Percentiles rank a stretch among this genome's conserved stretches.
These are phyloP conservation scores for Verticillium nubilum DNA, from an alignment of 2,329 filamentous ascomycete genomes.

Conservation along the genomic window DNA sequence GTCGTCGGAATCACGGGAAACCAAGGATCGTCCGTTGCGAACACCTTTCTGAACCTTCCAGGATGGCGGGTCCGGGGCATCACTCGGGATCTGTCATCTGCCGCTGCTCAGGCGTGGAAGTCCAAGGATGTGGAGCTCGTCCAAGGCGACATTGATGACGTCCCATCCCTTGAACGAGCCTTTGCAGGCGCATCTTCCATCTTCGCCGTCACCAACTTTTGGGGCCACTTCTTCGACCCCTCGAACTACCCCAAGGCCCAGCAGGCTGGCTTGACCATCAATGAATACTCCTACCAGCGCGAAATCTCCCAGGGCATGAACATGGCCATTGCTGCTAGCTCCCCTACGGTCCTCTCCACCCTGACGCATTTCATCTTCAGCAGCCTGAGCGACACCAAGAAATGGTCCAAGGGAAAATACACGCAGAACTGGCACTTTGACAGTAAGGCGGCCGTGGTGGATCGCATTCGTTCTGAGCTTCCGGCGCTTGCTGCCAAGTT, in stretches of 20 bases:
- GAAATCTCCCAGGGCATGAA: conserved; percentile 14
- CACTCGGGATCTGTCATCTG: conserved; percentile 34
- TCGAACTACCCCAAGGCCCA: conserved; percentile 1
- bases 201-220: conserved; percentile 29
- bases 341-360: conserved; percentile 6
- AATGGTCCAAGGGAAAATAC: conserved; percentile 4
- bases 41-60: conserved; percentile 6
- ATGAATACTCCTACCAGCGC: conserved; percentile 11
- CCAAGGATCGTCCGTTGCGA: conserved; percentile 12
- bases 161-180: conserved; percentile 21
- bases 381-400: not conserved
- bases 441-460: conserved; percentile 3
- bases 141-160: conserved; percentile 24
- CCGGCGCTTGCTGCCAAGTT: conserved; percentile 8
- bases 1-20: conserved; percentile 4
- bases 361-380: conserved; percentile 9
- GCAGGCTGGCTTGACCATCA: conserved; percentile 3
- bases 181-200: conserved; percentile 30
- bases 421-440: conserved; percentile 5
- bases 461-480: conserved; percentile 1
- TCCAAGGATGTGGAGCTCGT: conserved; percentile 29
- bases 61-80: conserved; percentile 19
- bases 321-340: conserved; percentile 10
- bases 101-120: conserved; percentile 22
- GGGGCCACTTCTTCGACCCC: conserved; percentile 1